Percentiles rank a stretch among this genome's conserved stretches.
phyloP scores from a whole-genome alignment of 352 stramenopile genomes.

The Globisporangium orthogonon region DNA sequence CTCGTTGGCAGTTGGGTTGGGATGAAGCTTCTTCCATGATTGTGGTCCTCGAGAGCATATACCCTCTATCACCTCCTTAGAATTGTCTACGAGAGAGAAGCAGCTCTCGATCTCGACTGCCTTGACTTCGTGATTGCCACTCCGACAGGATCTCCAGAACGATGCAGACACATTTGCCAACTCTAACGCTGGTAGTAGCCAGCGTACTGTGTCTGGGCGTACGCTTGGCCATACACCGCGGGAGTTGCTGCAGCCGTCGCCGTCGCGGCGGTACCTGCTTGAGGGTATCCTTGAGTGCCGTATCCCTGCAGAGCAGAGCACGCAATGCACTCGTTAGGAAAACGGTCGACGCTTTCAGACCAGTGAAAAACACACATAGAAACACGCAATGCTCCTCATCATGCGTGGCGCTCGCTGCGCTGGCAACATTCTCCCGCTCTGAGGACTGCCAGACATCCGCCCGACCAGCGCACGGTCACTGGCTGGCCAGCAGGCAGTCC shows the following conservation, averaged over 20 bases:
- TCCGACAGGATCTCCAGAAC: not conserved
- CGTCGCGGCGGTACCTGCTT: constrained; percentile 18
- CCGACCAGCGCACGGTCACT: not conserved
- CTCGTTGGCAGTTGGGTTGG: not conserved
- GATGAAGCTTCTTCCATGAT: not conserved
- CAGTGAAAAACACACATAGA: constrained; percentile 1
- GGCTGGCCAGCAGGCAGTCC: not conserved
- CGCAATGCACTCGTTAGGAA: not conserved
- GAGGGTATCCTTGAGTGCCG: constrained; percentile 35
- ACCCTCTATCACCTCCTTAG: not conserved
- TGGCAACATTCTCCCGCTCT: not conserved
- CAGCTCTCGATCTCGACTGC: constrained; percentile 2
- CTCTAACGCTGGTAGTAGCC: constrained; percentile 41
- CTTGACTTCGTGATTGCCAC: not conserved
- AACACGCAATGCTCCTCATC: constrained; percentile 10
- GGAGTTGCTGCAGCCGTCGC: constrained; percentile 16
- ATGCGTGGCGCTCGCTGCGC: constrained; percentile 2
- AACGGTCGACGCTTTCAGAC: no score
- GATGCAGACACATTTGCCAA: not conserved
- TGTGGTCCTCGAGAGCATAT: not conserved
- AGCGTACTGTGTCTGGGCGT: constrained; percentile 55
- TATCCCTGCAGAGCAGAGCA: constrained; percentile 35
- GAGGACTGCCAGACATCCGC: constrained; percentile 1
- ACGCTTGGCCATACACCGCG: constrained; percentile 20
- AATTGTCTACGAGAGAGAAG: constrained; percentile 3